These are phyloP conservation scores for Scutellaria galericulata DNA, from an alignment of 257 asterid genomes.

Conservation along the genomic window DNA sequence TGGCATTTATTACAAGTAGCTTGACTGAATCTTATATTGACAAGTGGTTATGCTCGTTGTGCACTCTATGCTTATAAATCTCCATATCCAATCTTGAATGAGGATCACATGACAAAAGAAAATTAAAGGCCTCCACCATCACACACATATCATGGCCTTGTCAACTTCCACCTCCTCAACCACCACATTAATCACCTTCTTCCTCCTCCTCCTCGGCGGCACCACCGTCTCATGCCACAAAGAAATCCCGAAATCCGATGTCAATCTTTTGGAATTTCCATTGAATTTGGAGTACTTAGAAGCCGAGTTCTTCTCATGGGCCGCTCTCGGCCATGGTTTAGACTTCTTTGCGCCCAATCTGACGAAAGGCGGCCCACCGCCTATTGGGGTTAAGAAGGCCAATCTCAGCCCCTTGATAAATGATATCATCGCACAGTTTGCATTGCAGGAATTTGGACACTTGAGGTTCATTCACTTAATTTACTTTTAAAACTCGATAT, in stretches of 20 bases:
- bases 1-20: background rate
- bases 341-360: conserved; percentile 61
- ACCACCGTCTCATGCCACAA: background rate
- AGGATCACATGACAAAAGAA: background rate
- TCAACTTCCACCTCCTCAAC: conserved; percentile 38
- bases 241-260: conserved; percentile 47
- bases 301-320: conserved; percentile 81
- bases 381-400: conserved; percentile 61
- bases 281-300: conserved; percentile 79
- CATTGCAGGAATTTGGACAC: conserved; percentile 91
- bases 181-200: conserved; percentile 22
- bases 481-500: background rate
- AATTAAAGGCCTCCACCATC: background rate
- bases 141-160: conserved; percentile 34
- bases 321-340: conserved; percentile 68
- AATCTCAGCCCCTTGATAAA: conserved; percentile 48
- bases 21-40: conserved; percentile 11
- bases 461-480: conserved; percentile 48
- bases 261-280: conserved; percentile 67
- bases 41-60: background rate
- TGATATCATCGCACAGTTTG: conserved; percentile 74
- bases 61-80: background rate
- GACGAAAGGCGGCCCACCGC: conserved; percentile 64
- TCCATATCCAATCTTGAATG: background rate
- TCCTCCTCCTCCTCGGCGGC: conserved; percentile 17